These are phyloP conservation scores for Cordyceps pruinosa DNA, from an alignment of 2,329 filamentous ascomycete genomes.

Conservation along the genomic window DNA sequence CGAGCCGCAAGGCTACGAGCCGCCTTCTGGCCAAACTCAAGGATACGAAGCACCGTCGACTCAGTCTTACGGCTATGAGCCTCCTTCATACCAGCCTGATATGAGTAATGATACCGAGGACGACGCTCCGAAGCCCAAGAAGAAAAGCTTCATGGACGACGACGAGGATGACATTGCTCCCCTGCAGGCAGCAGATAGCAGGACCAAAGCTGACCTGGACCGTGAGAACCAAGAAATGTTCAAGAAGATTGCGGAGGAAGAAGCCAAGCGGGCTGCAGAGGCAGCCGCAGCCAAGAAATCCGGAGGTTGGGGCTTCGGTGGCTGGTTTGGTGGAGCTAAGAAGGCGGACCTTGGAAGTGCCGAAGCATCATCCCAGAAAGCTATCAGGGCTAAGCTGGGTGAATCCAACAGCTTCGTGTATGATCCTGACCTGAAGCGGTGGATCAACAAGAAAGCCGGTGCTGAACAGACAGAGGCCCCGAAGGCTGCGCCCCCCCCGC, in stretches of 20 bases:
- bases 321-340: slow-evolving; percentile 77
- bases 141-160: slow-evolving; percentile 75
- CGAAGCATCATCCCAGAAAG: slow-evolving; percentile 46
- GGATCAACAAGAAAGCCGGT: slow-evolving; percentile 92
- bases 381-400: slow-evolving; percentile 89
- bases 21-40: slow-evolving; percentile 14
- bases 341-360: slow-evolving; percentile 27
- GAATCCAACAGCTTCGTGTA: slow-evolving; percentile 92
- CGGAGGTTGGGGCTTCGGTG: slow-evolving; percentile 62
- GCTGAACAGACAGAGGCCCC: slow-evolving; percentile 53
- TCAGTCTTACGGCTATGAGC: slow-evolving; percentile 52
- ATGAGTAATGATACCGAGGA: slow-evolving; percentile 36
- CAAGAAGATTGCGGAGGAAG: slow-evolving; percentile 72
- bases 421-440: slow-evolving; percentile 92
- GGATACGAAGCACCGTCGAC: slow-evolving; percentile 58
- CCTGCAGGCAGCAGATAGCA: slow-evolving; percentile 40
- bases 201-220: slow-evolving; percentile 62
- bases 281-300: slow-evolving; percentile 51
- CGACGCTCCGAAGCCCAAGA: slow-evolving; percentile 54
- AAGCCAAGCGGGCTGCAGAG: slow-evolving; percentile 55
- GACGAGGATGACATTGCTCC: slow-evolving; percentile 65
- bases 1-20: background rate
- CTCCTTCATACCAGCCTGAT: slow-evolving; percentile 50
- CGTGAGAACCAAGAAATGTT: slow-evolving; percentile 80
- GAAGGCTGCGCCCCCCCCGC: slow-evolving; percentile 71